phyloP scores from a whole-genome alignment of 805 yeast genomes.

The Cyberlindnera maclurae region DNA sequence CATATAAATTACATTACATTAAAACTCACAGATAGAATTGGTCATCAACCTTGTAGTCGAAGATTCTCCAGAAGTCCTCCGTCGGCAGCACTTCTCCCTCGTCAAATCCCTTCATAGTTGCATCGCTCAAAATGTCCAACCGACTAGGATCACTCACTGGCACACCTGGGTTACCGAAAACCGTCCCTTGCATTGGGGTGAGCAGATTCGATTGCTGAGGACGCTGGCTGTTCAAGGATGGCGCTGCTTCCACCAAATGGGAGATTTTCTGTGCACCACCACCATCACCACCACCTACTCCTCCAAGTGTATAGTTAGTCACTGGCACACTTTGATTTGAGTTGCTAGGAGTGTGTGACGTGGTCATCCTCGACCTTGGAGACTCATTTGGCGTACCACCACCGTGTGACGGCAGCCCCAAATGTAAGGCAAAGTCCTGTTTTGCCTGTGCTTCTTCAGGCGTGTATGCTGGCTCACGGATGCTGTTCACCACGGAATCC shows the following conservation, averaged over 20 bases:
- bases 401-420: background rate
- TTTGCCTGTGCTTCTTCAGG: no score
- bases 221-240: no score
- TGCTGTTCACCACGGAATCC: constrained; percentile 11
- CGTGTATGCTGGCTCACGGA: constrained; percentile 1
- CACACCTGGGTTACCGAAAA: background rate
- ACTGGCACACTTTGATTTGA: background rate
- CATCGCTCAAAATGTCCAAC: constrained; percentile 20
- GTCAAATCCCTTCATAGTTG: constrained; percentile 19
- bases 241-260: no score
- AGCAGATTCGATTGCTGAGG: no score
- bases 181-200: no score
- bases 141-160: constrained; percentile 1
- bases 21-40: constrained; percentile 20
- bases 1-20: no score
- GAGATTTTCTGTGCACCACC: no score
- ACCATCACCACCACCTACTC: background rate
- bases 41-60: constrained; percentile 22
- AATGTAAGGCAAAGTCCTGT: no score
- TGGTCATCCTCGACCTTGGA: no score
- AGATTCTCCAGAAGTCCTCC: constrained; percentile 22
- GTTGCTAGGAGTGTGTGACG: background rate
- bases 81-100: constrained; percentile 13
- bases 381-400: background rate
- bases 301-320: background rate